Conservation (phyloP, 148 eudicot genomes). For the Nepenthes mirabilis region DNA sequence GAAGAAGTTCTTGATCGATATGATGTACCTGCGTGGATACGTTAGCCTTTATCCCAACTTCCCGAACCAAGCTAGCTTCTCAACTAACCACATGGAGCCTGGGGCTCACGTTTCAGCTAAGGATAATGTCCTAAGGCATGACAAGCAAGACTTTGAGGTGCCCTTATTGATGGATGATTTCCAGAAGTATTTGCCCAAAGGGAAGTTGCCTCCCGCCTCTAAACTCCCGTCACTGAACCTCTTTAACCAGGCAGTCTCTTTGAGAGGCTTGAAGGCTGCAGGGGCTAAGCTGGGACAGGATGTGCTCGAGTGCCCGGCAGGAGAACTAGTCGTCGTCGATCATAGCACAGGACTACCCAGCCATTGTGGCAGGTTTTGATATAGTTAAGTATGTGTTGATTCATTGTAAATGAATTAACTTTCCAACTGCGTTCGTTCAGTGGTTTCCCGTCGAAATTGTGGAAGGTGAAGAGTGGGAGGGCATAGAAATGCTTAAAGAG, state of each 20-base stretch:
- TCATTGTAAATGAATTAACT: background rate
- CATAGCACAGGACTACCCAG: slow-evolving; percentile 74
- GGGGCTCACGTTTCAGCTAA: slow-evolving; percentile 87
- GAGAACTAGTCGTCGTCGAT: slow-evolving; percentile 47
- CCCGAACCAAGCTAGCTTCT: slow-evolving; percentile 78
- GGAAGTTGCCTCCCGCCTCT: slow-evolving; percentile 82
- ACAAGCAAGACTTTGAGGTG: slow-evolving; percentile 84
- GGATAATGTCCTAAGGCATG: slow-evolving; percentile 61
- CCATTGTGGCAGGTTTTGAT: slow-evolving; percentile 58
- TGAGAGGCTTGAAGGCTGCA: slow-evolving; percentile 79
- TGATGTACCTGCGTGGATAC: slow-evolving; percentile 93
- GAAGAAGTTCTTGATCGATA: slow-evolving; percentile 91
- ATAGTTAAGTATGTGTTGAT: background rate
- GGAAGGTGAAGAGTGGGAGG: too few relatives aligned
- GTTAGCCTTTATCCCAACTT: slow-evolving; percentile 85
- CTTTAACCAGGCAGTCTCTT: slow-evolving; percentile 76
- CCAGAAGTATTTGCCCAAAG: slow-evolving; percentile 44
- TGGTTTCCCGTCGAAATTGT: too few relatives aligned
- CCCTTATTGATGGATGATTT: slow-evolving; percentile 69
- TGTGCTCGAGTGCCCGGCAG: slow-evolving; percentile 48
- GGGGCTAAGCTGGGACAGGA: slow-evolving; percentile 82
- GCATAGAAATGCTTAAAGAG: too few relatives aligned
- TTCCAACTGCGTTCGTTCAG: background rate
- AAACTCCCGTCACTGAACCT: slow-evolving; percentile 70
- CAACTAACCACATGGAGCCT: slow-evolving; percentile 96